Percentiles rank a stretch among this genome's conserved stretches.
Evolutionary conservation across 106 monocot genomes (phyloP).

Genomic region (Narthecium ossifragum): DNA sequence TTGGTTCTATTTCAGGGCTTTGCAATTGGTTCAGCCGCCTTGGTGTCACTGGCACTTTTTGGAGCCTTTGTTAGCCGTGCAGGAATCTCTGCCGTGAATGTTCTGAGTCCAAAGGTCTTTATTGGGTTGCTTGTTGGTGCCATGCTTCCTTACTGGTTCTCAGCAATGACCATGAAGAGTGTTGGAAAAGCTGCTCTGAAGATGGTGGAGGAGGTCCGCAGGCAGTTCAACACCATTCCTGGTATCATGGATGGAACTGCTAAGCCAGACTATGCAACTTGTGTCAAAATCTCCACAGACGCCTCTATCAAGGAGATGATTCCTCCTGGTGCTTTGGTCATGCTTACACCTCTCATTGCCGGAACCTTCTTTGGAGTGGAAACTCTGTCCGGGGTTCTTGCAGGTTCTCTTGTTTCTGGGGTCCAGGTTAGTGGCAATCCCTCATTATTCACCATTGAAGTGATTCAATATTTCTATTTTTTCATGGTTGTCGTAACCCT

Average conservation of each 20-base stretch:
- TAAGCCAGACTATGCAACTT: conserved; percentile 62
- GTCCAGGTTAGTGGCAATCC: conserved; percentile 29
- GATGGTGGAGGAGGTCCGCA: conserved; percentile 69
- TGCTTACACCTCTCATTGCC: conserved; percentile 59
- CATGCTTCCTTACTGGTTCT: conserved; percentile 78
- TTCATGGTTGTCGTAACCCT: too few species aligned
- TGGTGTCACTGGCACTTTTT: conserved; percentile 38
- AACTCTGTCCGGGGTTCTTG: conserved; percentile 59
- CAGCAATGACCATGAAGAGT: conserved; percentile 74
- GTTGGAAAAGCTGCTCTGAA: conserved; percentile 64
- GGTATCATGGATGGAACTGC: conserved; percentile 52
- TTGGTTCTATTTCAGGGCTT: conserved; percentile 20
- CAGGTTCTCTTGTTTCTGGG: conserved; percentile 64
- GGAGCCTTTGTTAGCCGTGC: conserved; percentile 41
- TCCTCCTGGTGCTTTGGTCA: conserved; percentile 61
- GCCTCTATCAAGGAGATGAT: conserved; percentile 71
- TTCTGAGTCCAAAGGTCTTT: conserved; percentile 35
- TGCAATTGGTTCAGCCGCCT: conserved; percentile 38
- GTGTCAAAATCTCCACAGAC: conserved; percentile 67
- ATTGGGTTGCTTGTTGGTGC: conserved; percentile 37
- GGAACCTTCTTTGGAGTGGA: conserved; percentile 61
- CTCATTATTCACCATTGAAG: too few species aligned
- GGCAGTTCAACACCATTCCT: conserved; percentile 71
- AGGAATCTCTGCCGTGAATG: conserved; percentile 27
- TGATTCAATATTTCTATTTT: too few species aligned